Percentiles rank a stretch among this genome's conserved stretches.
Conservation (phyloP, 352 stramenopile genomes). For the Phytophthora ramorum region DNA sequence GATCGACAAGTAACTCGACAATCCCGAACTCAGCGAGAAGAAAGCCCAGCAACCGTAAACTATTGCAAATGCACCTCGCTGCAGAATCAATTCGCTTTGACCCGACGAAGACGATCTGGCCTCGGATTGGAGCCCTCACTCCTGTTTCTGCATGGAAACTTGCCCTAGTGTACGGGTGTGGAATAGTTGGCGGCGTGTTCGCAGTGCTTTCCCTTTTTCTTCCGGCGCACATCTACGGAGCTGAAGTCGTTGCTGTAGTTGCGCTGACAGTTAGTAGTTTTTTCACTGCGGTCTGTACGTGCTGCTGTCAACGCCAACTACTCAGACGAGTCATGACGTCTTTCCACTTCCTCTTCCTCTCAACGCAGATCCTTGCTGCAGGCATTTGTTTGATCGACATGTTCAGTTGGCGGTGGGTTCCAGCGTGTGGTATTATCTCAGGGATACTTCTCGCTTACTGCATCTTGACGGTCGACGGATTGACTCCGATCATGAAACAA, state of each 20-base stretch:
- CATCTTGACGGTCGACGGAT: constrained; percentile 7
- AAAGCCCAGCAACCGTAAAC: not conserved
- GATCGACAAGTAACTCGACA: not conserved
- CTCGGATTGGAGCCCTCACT: constrained; percentile 2
- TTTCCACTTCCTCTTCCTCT: constrained; percentile 14
- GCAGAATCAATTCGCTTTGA: constrained; percentile 7
- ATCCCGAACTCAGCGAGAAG: not conserved
- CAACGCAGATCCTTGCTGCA: not conserved
- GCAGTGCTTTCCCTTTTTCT: constrained; percentile 1
- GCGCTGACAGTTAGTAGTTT: not conserved
- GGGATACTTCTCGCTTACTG: not conserved
- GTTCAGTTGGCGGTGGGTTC: constrained; percentile 7
- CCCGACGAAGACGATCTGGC: constrained; percentile 5
- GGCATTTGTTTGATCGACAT: constrained; percentile 5
- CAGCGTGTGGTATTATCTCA: constrained; percentile 3
- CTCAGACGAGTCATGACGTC: constrained; percentile 12
- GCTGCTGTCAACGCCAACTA: constrained; percentile 13
- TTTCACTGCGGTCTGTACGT: constrained; percentile 1
- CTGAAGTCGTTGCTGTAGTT: not conserved
- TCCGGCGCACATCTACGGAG: not conserved
- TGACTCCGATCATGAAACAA: constrained; percentile 13
- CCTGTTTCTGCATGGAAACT: constrained; percentile 1
- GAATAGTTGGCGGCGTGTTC: not conserved
- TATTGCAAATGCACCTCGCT: constrained; percentile 9
- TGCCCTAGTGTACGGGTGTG: not conserved